phyloP scores from a whole-genome alignment of 352 stramenopile genomes.

The Pythium diclinum region DNA sequence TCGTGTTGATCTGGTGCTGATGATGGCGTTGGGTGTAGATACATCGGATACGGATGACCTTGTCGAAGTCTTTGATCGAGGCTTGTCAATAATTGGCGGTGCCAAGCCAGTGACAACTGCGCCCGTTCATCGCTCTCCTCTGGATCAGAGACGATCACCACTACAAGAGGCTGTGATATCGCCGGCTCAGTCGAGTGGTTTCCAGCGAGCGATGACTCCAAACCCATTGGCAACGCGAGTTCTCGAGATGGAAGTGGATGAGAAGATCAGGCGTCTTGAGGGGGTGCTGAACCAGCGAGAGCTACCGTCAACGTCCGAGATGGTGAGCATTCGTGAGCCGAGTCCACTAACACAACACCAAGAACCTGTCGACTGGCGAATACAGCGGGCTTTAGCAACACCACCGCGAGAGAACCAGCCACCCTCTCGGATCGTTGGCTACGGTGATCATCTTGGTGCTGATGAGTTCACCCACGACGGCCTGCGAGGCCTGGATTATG shows the following conservation, averaged over 20 bases:
- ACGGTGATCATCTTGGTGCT: background rate
- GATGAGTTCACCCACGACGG: background rate
- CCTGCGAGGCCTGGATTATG: background rate
- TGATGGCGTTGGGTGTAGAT: conserved; percentile 15
- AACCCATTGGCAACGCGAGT: background rate
- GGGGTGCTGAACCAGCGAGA: conserved; percentile 15
- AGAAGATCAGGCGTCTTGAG: background rate
- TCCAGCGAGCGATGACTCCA: background rate
- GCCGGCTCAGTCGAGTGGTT: background rate
- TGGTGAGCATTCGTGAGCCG: conserved; percentile 31
- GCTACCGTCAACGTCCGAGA: conserved; percentile 44
- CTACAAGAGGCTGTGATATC: too few species aligned
- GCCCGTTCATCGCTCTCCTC: background rate
- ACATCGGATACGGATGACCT: conserved; percentile 30
- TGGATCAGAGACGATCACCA: background rate
- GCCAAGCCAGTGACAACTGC: background rate
- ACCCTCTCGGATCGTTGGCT: background rate
- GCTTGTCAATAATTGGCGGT: background rate
- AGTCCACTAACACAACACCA: background rate
- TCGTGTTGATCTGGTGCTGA: background rate
- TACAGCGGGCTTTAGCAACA: background rate
- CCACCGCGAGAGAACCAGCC: background rate
- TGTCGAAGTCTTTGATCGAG: conserved; percentile 25
- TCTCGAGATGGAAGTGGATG: background rate
- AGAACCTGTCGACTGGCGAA: background rate